These are phyloP conservation scores for Cyberlindnera lachancei DNA, from an alignment of 805 yeast genomes.

Conservation along the genomic window DNA sequence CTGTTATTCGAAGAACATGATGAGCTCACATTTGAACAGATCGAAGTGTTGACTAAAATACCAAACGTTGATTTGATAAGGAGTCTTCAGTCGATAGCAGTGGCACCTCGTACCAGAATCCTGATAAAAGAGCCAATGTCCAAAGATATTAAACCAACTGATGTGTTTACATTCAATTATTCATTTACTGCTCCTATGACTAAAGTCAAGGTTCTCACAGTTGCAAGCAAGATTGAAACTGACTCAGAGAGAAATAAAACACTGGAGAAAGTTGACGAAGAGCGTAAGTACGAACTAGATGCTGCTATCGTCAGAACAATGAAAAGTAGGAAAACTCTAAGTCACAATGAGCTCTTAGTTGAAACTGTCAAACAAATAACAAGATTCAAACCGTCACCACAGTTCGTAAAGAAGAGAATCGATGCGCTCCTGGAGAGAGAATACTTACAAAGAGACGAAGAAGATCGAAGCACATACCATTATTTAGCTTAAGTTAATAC, in stretches of 20 bases:
- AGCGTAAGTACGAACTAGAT: constrained; percentile 62
- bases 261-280: constrained; percentile 47
- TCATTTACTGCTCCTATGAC: constrained; percentile 60
- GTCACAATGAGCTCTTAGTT: constrained; percentile 59
- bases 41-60: constrained; percentile 57
- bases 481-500: constrained; percentile 46
- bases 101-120: constrained; percentile 76
- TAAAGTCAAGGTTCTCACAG: constrained; percentile 70
- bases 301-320: constrained; percentile 86
- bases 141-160: constrained; percentile 56
- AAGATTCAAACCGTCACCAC: constrained; percentile 64
- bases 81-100: constrained; percentile 75
- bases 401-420: constrained; percentile 61
- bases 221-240: constrained; percentile 37
- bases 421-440: constrained; percentile 76
- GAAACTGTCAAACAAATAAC: constrained; percentile 56
- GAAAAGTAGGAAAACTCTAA: constrained; percentile 61
- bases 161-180: constrained; percentile 59
- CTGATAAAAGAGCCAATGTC: constrained; percentile 69
- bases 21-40: constrained; percentile 50
- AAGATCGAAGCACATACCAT: constrained; percentile 51
- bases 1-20: constrained; percentile 59
- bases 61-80: constrained; percentile 68
- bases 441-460: constrained; percentile 64
- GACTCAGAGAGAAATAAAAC: constrained; percentile 37